Evolutionary conservation across 164 flowering plant genomes (phyloP).

Genomic region (Dillenia turbinata): DNA sequence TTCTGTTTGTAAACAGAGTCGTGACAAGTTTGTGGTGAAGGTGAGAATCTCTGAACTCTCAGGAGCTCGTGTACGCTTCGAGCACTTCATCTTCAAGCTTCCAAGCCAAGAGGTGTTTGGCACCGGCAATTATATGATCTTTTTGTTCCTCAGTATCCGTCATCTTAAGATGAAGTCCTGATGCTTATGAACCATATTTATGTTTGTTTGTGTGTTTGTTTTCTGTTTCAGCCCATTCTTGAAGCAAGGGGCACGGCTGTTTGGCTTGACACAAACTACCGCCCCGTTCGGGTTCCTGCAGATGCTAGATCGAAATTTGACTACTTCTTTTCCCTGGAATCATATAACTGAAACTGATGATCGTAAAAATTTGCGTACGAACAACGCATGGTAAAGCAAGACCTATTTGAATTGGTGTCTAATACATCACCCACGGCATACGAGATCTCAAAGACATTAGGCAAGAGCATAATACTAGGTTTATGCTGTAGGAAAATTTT

Average conservation of each 20-base stretch:
- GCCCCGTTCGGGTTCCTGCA: slow-evolving; percentile 76
- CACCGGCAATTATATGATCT: neutral
- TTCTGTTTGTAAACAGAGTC: slow-evolving; percentile 42
- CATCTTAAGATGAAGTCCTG: neutral
- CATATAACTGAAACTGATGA: no score
- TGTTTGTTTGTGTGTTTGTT: neutral
- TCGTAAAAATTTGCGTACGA: no score
- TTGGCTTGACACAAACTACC: slow-evolving; percentile 73
- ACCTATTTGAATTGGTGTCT: no score
- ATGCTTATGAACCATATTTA: neutral
- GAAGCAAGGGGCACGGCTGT: slow-evolving; percentile 78
- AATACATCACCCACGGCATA: no score
- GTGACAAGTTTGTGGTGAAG: slow-evolving; percentile 79
- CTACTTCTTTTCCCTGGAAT: slow-evolving; percentile 28
- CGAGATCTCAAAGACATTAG: no score
- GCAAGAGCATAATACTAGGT: no score
- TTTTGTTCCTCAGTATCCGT: neutral
- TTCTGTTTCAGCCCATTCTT: slow-evolving; percentile 51
- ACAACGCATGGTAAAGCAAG: no score
- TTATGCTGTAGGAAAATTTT: no score
- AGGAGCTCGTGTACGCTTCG: slow-evolving; percentile 72
- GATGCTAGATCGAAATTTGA: slow-evolving; percentile 55
- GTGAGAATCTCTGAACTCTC: slow-evolving; percentile 76
- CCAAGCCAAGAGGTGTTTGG: slow-evolving; percentile 72
- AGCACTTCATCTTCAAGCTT: slow-evolving; percentile 71